Conservation (phyloP, 2,329 filamentous ascomycete genomes). For the Botrytis squamosa region DNA sequence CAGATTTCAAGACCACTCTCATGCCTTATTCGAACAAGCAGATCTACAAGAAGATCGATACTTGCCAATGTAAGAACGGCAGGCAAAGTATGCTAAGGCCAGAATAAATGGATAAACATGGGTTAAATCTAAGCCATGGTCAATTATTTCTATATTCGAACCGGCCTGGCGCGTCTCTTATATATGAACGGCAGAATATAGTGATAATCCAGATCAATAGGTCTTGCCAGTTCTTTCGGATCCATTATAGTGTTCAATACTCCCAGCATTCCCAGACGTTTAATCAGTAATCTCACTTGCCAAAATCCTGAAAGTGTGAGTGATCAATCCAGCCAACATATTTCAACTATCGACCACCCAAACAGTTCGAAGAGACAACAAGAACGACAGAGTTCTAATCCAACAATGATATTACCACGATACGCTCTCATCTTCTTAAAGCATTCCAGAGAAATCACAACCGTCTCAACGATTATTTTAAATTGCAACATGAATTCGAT, state of each 20-base stretch:
- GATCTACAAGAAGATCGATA: not conserved
- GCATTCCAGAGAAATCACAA: not conserved
- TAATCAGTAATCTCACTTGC: not conserved
- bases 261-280: not conserved
- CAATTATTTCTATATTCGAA: not conserved
- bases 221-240: not conserved
- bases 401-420: not conserved
- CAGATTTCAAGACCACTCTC: not conserved
- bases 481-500: not conserved
- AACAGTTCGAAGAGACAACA: not conserved
- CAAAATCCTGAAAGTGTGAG: not conserved
- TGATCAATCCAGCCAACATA: not conserved
- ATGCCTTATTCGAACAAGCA: not conserved
- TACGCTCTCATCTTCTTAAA: rapidly evolving
- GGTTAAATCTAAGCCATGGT: not conserved
- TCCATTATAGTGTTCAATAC: too few relatives aligned
- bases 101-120: too few relatives aligned
- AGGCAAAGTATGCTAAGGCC: not conserved
- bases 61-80: rapidly evolving
- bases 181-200: not conserved
- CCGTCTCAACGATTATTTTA: rapidly evolving
- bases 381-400: not conserved
- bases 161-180: rapidly evolving
- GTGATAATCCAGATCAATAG: not conserved
- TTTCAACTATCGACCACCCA: not conserved